A percentile compares a stretch with the other conserved stretches of the same genome.
Conservation (phyloP, 176 grass and related monocot species). For the Hyparrhenia diplandra region DNA sequence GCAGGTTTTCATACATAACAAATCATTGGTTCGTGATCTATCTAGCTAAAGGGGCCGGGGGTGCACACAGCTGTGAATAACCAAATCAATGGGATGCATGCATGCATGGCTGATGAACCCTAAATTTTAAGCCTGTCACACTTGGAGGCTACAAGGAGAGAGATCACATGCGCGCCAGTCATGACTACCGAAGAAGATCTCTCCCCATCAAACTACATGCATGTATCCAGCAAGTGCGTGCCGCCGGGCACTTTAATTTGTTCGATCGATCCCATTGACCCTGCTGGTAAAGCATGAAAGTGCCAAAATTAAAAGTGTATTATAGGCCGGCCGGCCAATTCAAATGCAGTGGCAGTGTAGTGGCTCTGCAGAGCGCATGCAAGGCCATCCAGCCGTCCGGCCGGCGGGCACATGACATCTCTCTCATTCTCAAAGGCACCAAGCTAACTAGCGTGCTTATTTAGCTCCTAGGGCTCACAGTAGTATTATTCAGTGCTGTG, state of each 20-base stretch:
- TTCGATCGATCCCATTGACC: background rate
- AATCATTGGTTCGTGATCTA: slow-evolving; percentile 11
- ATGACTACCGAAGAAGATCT: background rate
- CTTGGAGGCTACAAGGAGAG: slow-evolving; percentile 28
- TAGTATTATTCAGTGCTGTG: background rate
- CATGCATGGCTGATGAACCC: background rate
- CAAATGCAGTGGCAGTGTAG: background rate
- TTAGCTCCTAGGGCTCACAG: background rate
- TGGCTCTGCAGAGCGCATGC: too few relatives aligned
- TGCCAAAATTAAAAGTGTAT: background rate
- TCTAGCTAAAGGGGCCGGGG: background rate
- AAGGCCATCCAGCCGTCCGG: background rate
- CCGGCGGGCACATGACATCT: slow-evolving; percentile 4
- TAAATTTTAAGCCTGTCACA: slow-evolving; percentile 12
- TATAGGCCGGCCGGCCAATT: slow-evolving; percentile 4
- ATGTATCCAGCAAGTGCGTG: background rate
- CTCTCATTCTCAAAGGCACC: background rate
- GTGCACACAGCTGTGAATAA: too few relatives aligned
- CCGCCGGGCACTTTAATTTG: too few relatives aligned
- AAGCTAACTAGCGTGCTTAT: background rate
- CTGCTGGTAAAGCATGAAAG: background rate
- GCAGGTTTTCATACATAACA: background rate
- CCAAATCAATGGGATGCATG: background rate
- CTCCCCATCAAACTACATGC: too few relatives aligned
- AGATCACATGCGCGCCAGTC: slow-evolving; percentile 21